Conservation (phyloP, 768 basidiomycete genomes). For the Fomitopsis serialis region DNA sequence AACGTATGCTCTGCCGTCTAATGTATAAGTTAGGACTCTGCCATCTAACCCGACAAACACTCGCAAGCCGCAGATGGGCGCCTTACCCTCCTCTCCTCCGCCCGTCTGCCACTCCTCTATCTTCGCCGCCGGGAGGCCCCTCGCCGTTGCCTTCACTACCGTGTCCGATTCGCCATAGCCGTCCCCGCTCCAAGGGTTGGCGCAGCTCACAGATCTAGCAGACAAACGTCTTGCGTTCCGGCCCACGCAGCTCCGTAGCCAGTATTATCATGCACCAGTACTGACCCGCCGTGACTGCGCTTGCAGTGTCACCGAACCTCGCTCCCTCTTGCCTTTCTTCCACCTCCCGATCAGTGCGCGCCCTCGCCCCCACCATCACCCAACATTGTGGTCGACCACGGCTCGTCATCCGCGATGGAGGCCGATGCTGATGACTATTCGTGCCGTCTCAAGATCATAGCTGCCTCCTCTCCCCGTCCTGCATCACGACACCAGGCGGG, state of each 20-base stretch:
- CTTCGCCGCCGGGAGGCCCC: neutral
- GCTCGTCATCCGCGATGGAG: constrained; percentile 38
- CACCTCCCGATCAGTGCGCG: constrained; percentile 27
- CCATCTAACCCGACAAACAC: too few relatives aligned
- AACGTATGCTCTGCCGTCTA: too few relatives aligned
- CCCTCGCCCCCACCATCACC: constrained; percentile 22
- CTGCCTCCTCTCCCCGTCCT: constrained; percentile 33
- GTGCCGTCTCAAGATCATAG: constrained; percentile 63
- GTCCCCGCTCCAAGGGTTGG: constrained; percentile 22
- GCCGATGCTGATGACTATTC: constrained; percentile 69
- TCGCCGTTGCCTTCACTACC: neutral
- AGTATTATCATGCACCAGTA: neutral
- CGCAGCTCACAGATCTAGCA: constrained; percentile 44
- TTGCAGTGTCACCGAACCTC: constrained; percentile 39
- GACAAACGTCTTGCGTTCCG: constrained; percentile 65
- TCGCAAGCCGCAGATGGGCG: constrained; percentile 9
- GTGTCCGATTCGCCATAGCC: constrained; percentile 18
- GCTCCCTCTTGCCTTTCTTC: constrained; percentile 22
- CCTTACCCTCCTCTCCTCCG: constrained; percentile 2
- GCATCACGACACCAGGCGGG: constrained; percentile 19
- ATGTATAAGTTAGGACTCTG: too few relatives aligned
- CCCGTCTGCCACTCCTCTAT: constrained; percentile 7
- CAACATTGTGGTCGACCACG: constrained; percentile 27
- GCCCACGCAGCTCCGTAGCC: constrained; percentile 31
- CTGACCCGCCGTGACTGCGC: constrained; percentile 4